phyloP scores from a whole-genome alignment of 768 basidiomycete genomes.

The Suillus weaverae region DNA sequence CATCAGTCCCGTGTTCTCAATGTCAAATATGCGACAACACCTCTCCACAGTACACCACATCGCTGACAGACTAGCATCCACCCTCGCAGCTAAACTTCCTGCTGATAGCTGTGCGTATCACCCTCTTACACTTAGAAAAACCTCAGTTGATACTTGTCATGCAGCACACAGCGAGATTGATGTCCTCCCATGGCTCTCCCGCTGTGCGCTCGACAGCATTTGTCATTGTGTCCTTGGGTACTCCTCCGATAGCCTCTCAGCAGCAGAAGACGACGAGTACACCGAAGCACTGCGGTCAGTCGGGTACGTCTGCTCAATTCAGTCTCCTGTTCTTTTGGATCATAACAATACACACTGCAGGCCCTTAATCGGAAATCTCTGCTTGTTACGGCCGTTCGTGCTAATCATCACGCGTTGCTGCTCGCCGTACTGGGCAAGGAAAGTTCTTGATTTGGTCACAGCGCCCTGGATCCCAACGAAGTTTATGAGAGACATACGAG shows the following conservation, averaged over 20 bases:
- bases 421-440: slow-evolving; percentile 31
- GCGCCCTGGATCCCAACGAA: not conserved
- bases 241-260: slow-evolving; percentile 32
- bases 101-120: slow-evolving; percentile 23
- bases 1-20: slow-evolving; percentile 45
- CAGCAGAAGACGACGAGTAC: slow-evolving; percentile 14
- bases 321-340: not conserved
- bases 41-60: slow-evolving; percentile 32
- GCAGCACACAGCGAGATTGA: slow-evolving; percentile 21
- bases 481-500: slow-evolving; percentile 35
- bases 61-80: slow-evolving; percentile 24
- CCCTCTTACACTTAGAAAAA: slow-evolving; percentile 16
- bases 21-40: slow-evolving; percentile 37
- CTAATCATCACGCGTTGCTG: slow-evolving; percentile 28
- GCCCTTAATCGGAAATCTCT: slow-evolving; percentile 21
- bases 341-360: slow-evolving; percentile 14
- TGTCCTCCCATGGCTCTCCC: slow-evolving; percentile 36
- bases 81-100: slow-evolving; percentile 21
- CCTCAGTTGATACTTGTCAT: not conserved
- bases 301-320: slow-evolving; percentile 23
- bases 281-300: slow-evolving; percentile 24
- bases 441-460: slow-evolving; percentile 22
- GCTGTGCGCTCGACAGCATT: slow-evolving; percentile 48
- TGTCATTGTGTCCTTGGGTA: slow-evolving; percentile 47
- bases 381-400: slow-evolving; percentile 32